Percentiles rank a stretch among this genome's conserved stretches.
Evolutionary conservation across 1,284 basidiomycete species (phyloP).

Genomic region (Nidula niveotomentosa): DNA sequence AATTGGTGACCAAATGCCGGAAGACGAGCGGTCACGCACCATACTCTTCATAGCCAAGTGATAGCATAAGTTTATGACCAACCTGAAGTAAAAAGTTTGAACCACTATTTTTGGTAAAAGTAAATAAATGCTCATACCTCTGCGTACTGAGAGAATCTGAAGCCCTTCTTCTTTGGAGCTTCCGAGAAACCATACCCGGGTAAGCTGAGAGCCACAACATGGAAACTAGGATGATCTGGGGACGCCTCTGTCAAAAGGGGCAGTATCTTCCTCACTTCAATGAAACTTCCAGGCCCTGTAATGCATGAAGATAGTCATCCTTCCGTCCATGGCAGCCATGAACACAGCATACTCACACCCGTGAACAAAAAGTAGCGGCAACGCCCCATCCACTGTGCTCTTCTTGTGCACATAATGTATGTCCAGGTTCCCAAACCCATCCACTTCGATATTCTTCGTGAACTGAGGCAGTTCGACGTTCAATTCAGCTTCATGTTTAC

Average conservation of each 20-base stretch:
- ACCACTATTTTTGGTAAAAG: too few species aligned
- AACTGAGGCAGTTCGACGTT: conserved; percentile 48
- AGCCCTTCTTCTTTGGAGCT: conserved; percentile 27
- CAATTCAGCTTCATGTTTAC: conserved; percentile 36
- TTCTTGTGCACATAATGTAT: conserved; percentile 51
- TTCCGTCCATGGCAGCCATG: conserved; percentile 48
- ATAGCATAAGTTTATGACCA: conserved; percentile 47
- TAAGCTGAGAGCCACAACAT: conserved; percentile 51
- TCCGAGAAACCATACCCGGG: conserved; percentile 57
- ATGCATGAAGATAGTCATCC: conserved; percentile 5
- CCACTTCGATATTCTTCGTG: conserved; percentile 40
- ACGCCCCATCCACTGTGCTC: conserved; percentile 36
- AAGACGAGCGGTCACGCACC: conserved; percentile 22
- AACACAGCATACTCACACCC: conserved; percentile 36
- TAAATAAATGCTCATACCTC: conserved; percentile 23
- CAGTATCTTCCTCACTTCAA: conserved; percentile 54
- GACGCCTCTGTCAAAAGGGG: conserved; percentile 43
- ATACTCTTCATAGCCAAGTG: conserved; percentile 48
- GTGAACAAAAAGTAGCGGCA: conserved; percentile 52
- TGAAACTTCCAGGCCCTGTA: conserved; percentile 59
- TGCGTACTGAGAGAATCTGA: conserved; percentile 30
- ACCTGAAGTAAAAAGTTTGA: conserved; percentile 20
- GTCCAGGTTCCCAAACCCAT: conserved; percentile 37
- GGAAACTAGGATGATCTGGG: conserved; percentile 50
- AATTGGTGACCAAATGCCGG: not conserved